These are phyloP conservation scores for Pyrenophora graminea DNA, from an alignment of 2,329 filamentous ascomycete genomes.

Conservation along the genomic window DNA sequence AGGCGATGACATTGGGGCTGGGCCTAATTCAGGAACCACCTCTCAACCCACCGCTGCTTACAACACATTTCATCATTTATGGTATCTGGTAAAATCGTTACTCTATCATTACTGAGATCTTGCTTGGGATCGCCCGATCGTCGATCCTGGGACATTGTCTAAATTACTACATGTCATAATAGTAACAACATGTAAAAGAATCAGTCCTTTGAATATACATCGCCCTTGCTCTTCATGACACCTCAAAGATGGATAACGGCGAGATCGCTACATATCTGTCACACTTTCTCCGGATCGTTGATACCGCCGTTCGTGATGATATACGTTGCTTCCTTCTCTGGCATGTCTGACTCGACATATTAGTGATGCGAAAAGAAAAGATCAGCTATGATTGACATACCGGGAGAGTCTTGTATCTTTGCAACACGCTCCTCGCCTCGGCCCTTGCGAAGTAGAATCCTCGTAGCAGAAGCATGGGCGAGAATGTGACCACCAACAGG, in stretches of 20 bases:
- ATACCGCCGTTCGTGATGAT: conserved; percentile 72
- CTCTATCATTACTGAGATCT: too few species aligned
- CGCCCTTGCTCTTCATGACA: neutral
- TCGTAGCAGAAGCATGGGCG: conserved; percentile 69
- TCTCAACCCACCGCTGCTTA: too few species aligned
- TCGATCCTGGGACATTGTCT: too few species aligned
- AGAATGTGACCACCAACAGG: conserved; percentile 70
- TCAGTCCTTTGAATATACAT: neutral
- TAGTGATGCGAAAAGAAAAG: conserved; percentile 21
- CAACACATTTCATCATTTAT: too few species aligned
- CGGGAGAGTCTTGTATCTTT: conserved; percentile 69
- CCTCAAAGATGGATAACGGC: neutral
- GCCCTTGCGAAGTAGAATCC: conserved; percentile 69
- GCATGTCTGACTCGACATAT: conserved; percentile 59
- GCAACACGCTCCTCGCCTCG: conserved; percentile 71
- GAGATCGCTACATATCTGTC: conserved; percentile 8
- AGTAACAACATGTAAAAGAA: neutral
- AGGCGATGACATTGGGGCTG: too few species aligned
- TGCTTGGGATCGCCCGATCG: too few species aligned
- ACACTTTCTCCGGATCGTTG: conserved; percentile 68
- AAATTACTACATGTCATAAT: neutral
- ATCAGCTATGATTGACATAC: conserved; percentile 44
- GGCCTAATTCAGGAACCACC: too few species aligned
- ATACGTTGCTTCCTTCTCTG: conserved; percentile 70
- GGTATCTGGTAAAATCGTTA: too few species aligned